These are phyloP conservation scores for Fusarium sp. DNA, from an alignment of 2,329 filamentous ascomycete species.

Conservation along the genomic window DNA sequence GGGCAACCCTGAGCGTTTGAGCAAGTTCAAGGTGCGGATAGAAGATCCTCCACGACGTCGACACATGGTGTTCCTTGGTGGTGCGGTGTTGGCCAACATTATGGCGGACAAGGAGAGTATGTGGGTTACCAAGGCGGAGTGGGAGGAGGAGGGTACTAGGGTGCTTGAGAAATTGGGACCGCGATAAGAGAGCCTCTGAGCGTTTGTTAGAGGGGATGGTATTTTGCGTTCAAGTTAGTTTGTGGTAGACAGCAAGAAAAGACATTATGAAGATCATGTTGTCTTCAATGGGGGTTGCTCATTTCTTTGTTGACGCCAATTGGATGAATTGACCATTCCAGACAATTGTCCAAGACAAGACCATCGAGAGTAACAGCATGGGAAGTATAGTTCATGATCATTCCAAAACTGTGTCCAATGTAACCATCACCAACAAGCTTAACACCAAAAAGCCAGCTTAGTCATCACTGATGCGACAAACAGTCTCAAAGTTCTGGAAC, in stretches of 20 bases:
- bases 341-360: neutral
- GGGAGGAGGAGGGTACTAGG: conserved; percentile 89
- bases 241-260: conserved; percentile 44
- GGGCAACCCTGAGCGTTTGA: conserved; percentile 91
- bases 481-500: conserved; percentile 26
- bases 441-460: conserved; percentile 21
- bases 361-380: neutral
- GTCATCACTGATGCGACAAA: conserved; percentile 28
- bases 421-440: conserved; percentile 19
- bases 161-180: conserved; percentile 93
- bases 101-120: conserved; percentile 99
- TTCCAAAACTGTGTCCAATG: neutral
- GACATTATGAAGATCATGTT: conserved; percentile 24
- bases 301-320: neutral
- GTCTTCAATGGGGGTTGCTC: neutral
- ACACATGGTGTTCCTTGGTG: conserved; percentile 99
- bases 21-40: conserved; percentile 99
- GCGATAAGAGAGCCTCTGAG: conserved; percentile 65
- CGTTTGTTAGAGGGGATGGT: conserved; percentile 27
- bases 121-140: conserved; percentile 98
- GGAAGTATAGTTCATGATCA: neutral
- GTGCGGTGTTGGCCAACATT: conserved; percentile 96
- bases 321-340: neutral
- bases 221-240: conserved; percentile 37
- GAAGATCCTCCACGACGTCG: conserved; percentile 95